A percentile compares a stretch with the other conserved stretches of the same genome.
phyloP scores from a whole-genome alignment of 352 stramenopile genomes.

The Salisapilia sapeloensis region DNA sequence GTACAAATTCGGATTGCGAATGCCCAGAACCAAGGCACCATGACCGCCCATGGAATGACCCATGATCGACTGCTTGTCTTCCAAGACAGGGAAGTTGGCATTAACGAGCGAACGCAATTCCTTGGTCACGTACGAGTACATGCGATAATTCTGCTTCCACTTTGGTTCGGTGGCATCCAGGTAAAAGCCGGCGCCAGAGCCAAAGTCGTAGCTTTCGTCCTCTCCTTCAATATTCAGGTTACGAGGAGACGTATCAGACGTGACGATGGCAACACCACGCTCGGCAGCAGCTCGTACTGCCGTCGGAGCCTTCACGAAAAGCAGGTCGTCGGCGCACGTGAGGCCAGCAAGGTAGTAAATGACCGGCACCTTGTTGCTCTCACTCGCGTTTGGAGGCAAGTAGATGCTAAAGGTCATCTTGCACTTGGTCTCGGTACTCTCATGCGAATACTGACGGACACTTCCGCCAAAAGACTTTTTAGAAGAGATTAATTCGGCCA shows the following conservation, averaged over 20 bases:
- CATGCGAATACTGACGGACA: slow-evolving; percentile 77
- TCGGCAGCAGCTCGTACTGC: slow-evolving; percentile 81
- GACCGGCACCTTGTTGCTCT: slow-evolving; percentile 53
- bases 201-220: slow-evolving; percentile 94
- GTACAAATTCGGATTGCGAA: slow-evolving; percentile 82
- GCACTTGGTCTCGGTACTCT: slow-evolving; percentile 58
- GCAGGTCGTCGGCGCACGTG: slow-evolving; percentile 93
- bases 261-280: slow-evolving; percentile 89
- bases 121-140: slow-evolving; percentile 95
- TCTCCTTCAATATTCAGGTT: slow-evolving; percentile 84
- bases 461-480: slow-evolving; percentile 59
- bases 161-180: slow-evolving; percentile 90
- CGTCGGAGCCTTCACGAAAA: slow-evolving; percentile 89
- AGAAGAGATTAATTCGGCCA: too few species aligned
- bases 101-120: slow-evolving; percentile 87
- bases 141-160: slow-evolving; percentile 90
- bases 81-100: slow-evolving; percentile 67
- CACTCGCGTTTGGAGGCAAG: slow-evolving; percentile 43
- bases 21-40: slow-evolving; percentile 89
- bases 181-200: slow-evolving; percentile 94
- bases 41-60: slow-evolving; percentile 97
- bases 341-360: slow-evolving; percentile 95
- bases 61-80: slow-evolving; percentile 82
- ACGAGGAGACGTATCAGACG: slow-evolving; percentile 92
- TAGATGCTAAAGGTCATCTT: slow-evolving; percentile 88